Evolutionary conservation across 148 eudicot species (phyloP), one percentile per base, ranked within the genome.

Genomic region (Vaccinium corymbosum): DNA sequence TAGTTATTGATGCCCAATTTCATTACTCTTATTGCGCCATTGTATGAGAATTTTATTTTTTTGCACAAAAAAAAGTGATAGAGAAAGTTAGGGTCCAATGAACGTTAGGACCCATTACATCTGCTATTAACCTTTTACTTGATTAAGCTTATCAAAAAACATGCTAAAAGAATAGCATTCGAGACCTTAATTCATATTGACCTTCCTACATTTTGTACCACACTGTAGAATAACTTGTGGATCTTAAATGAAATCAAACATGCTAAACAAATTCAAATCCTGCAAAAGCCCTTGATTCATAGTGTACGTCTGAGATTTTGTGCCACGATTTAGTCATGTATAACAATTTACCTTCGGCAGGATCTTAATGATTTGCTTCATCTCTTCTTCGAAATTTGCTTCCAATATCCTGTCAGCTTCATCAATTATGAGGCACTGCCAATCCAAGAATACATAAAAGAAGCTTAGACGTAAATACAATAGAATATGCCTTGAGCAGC

Each of bases 351-450:
- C 99, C 99, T 93, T 97, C 3, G 99, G 99, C 76, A 97, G 86
- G 87, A 95, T 86, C 76, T 88, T 95, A 71, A 95, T 89, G 74
- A 97, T 95, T 82, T 97, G 93, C 89, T 89, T 91, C 98, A 97
- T 92, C 81, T 97, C 99, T 82, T 94, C 98, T 87, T 95, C 98
- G 87, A 97, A 97, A 83, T 97, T 97, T 48, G 93, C 91, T 90
- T 97, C 98, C 91, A 97, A 81, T 42, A 97, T 94, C 86, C 99
- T 87, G 85, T 97, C 99, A 82, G 98, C 99, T 91, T 97, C 99
- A 89, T 97, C 99, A 85, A 97, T 91, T 22, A 90, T 80, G 19
- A 97, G 90, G 81, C 95, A 92, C 99, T 97, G 94, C 93, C 90
- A 82, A 79, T 29, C 73, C 56, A 85, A 51, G 53, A 19, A 51